Conservation (phyloP, 148 eudicot genomes). For the Limonium bicolor region DNA sequence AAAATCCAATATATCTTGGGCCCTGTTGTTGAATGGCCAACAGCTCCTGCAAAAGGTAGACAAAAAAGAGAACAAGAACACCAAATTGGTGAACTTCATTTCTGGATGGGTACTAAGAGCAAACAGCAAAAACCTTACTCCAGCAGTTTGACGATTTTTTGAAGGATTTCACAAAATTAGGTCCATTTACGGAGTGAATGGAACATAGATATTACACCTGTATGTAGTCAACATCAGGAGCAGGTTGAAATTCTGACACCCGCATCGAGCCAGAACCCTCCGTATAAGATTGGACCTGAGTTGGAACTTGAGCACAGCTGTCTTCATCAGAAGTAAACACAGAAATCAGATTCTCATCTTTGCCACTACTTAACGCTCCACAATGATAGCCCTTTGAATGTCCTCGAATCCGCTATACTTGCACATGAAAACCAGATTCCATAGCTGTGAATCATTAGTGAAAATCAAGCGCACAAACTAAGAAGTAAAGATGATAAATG, state of each 20-base stretch:
- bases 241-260: constrained; percentile 59
- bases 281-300: constrained; percentile 62
- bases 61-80: too few relatives aligned
- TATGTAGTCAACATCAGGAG: constrained; percentile 83
- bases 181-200: neutral
- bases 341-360: constrained; percentile 18
- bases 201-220: constrained; percentile 42
- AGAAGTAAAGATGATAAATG: constrained; percentile 5
- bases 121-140: too few relatives aligned
- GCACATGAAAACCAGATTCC: constrained; percentile 66
- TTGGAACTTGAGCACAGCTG: constrained; percentile 47
- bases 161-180: neutral
- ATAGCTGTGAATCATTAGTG: constrained; percentile 81
- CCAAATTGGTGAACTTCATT: too few relatives aligned
- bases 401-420: constrained; percentile 78
- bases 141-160: neutral
- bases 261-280: constrained; percentile 63
- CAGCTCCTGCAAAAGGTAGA: constrained; percentile 49
- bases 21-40: constrained; percentile 99
- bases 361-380: constrained; percentile 23
- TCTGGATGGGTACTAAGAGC: too few relatives aligned
- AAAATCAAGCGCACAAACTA: constrained; percentile 42
- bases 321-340: constrained; percentile 88
- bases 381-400: constrained; percentile 30
- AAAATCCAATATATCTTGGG: constrained; percentile 88